These are phyloP conservation scores for Thalassiosira ordinaria DNA, from an alignment of 352 stramenopile species.

Conservation along the genomic window DNA sequence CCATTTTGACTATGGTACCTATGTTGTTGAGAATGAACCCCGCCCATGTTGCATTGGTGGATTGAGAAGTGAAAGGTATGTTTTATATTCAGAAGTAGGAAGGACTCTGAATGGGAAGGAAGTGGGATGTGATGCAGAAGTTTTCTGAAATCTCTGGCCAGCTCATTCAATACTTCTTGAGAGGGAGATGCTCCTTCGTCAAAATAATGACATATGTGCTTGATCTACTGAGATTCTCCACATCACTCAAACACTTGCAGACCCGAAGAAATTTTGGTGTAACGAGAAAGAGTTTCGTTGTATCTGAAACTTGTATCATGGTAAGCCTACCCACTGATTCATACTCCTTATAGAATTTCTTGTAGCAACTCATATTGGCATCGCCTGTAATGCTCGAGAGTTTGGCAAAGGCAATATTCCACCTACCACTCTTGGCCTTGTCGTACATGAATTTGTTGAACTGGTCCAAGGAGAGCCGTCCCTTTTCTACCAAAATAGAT, in stretches of 20 bases:
- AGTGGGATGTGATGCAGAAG: too few species aligned
- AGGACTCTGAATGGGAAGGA: too few species aligned
- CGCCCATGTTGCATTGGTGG: too few species aligned
- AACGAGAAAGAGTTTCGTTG: constrained; percentile 78
- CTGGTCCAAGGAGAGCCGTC: constrained; percentile 69
- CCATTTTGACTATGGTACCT: too few species aligned
- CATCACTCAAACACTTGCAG: constrained; percentile 49
- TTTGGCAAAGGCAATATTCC: constrained; percentile 54
- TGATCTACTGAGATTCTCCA: constrained; percentile 52
- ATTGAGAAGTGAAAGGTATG: too few species aligned
- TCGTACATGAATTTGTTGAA: constrained; percentile 75
- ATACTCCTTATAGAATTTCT: constrained; percentile 78
- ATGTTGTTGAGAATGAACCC: too few species aligned
- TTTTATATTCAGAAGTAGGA: too few species aligned
- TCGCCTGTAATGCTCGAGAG: constrained; percentile 56
- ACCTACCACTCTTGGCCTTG: constrained; percentile 68
- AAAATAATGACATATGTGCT: constrained; percentile 72
- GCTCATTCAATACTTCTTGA: not conserved
- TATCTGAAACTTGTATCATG: constrained; percentile 67
- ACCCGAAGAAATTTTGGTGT: constrained; percentile 75
- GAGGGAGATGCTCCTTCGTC: constrained; percentile 55
- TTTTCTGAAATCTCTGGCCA: too few species aligned
- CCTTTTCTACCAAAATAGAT: constrained; percentile 63
- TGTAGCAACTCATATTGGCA: constrained; percentile 62
- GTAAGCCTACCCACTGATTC: constrained; percentile 55